phyloP scores from a whole-genome alignment of 352 stramenopile species.

The Phytophthora citricola region DNA sequence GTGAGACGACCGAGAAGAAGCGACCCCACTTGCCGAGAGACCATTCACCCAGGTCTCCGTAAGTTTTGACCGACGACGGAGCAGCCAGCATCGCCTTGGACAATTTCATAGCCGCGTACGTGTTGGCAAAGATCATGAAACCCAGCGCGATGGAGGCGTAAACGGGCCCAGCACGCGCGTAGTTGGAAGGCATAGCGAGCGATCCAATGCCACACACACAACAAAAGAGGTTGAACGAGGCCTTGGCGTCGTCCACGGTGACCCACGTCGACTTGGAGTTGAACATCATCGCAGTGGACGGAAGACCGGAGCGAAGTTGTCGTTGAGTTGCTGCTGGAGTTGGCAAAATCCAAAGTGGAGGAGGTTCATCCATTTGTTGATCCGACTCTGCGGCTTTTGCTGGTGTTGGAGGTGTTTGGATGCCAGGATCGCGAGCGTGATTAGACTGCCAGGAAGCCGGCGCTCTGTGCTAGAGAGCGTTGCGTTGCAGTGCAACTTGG shows the following conservation, averaged over 20 bases:
- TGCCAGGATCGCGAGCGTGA: constrained; percentile 12
- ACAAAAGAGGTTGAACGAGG: constrained; percentile 34
- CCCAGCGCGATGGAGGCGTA: constrained; percentile 25
- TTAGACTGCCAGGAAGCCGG: constrained; percentile 14
- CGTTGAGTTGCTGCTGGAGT: constrained; percentile 8
- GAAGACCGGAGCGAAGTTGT: constrained; percentile 11
- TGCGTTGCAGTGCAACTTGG: constrained; percentile 17
- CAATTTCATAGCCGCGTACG: constrained; percentile 30
- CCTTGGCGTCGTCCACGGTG: constrained; percentile 30
- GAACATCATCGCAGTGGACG: constrained; percentile 5
- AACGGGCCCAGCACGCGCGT: constrained; percentile 22
- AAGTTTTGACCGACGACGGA: constrained; percentile 31
- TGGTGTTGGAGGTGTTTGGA: constrained; percentile 30
- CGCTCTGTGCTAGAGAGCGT: constrained; percentile 10
- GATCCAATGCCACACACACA: constrained; percentile 34
- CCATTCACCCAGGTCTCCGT: constrained; percentile 29
- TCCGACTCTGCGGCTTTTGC: constrained; percentile 24
- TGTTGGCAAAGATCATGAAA: constrained; percentile 38
- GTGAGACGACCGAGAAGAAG: constrained; percentile 31
- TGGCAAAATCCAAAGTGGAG: constrained; percentile 28
- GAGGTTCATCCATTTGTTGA: constrained; percentile 10
- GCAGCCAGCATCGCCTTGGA: constrained; percentile 30
- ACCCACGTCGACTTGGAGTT: constrained; percentile 31
- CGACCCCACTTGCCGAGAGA: constrained; percentile 27
- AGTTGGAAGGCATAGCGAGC: constrained; percentile 34